Conservation (phyloP, 129 eudicot species). For the Daucus carota region DH1_v3.0 NC_030385.2:30556501-30557000, state of each 20-base stretch:
- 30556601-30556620: constrained; percentile 6
- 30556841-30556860: neutral
- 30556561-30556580: neutral
- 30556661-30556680: neutral
- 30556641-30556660: no score
- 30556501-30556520: neutral
- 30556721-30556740: neutral
- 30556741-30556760: neutral
- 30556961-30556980: neutral
- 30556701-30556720: neutral
- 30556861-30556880: neutral
- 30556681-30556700: neutral
- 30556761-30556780: neutral
- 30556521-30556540: no score
- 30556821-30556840: neutral
- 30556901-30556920: neutral
- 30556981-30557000: neutral
- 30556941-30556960: neutral
- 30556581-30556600: neutral
- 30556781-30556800: neutral
- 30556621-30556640: neutral
- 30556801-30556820: neutral
- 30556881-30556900: neutral
- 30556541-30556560: no score
- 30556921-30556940: neutral